Evolutionary conservation across 768 basidiomycete species (phyloP).

Genomic region (Lactarius sanguifluus): DNA sequence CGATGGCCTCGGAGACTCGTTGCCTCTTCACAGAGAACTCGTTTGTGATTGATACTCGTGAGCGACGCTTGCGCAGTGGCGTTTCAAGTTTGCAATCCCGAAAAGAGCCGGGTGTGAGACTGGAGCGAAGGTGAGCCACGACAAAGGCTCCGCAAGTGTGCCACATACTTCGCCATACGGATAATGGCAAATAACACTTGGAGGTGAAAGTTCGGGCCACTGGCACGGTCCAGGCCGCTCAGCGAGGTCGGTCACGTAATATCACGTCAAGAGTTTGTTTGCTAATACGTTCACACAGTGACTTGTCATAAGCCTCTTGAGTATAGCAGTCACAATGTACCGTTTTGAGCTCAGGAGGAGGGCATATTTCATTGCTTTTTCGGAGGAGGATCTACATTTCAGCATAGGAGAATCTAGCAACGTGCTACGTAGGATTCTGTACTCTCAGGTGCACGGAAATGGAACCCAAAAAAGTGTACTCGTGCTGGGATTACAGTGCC

Average conservation of each 20-base stretch:
- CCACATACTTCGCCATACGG: conserved; percentile 21
- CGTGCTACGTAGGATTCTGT: too few relatives aligned
- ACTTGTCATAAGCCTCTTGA: too few relatives aligned
- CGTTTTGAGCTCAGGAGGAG: too few relatives aligned
- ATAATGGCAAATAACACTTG: conserved; percentile 3
- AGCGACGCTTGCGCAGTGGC: conserved; percentile 28
- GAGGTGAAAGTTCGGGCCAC: background rate
- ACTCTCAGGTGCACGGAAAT: too few relatives aligned
- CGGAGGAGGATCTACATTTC: too few relatives aligned
- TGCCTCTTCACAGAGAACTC: conserved; percentile 30
- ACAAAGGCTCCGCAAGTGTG: background rate
- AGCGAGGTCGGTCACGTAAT: background rate
- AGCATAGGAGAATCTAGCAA: too few relatives aligned
- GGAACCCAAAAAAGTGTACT: too few relatives aligned
- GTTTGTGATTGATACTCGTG: conserved; percentile 29
- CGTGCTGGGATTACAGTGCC: too few relatives aligned
- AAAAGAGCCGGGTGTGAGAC: conserved; percentile 23
- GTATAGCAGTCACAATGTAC: too few relatives aligned
- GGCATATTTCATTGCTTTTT: too few relatives aligned
- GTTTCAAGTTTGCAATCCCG: conserved; percentile 29
- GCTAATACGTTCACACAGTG: too few relatives aligned
- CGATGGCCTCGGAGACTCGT: conserved; percentile 26
- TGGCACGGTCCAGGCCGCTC: background rate
- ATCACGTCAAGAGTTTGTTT: too few relatives aligned
- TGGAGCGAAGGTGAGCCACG: conserved; percentile 4